Evolutionary conservation across 2,329 filamentous ascomycete genomes (phyloP), one percentile per base, ranked within the genome.

Genomic region (Monilinia vaccinii-corymbosi): DNA sequence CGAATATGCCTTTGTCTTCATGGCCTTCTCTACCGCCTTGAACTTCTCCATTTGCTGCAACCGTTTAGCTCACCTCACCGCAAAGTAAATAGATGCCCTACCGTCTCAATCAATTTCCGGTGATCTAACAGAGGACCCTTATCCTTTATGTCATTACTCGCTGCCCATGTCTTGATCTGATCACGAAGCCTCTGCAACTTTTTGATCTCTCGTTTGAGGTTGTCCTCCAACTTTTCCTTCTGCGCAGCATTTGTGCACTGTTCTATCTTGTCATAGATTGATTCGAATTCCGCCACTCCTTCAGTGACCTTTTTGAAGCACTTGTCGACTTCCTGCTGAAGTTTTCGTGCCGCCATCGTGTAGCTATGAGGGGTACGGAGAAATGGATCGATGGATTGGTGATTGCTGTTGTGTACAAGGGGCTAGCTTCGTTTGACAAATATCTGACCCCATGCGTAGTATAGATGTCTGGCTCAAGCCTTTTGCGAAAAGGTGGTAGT

Each of bases 1-100:
- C 64, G 94, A 97, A 77, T 96, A 99, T 63, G 94, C 94, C 76
- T 99, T 99, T 60, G 94, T 99, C 81, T 99, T 99, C 94, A 99
- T 97, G 71, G 96, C 94, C 80, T 99, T 99, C 76, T 99, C 94
- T 57, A 99, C 94, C n/a, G 92, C 93, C 79, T 99, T 99, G 83
- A 99, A 99, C 71, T 91, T 91, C 77, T 99, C 94, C 94, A 99
- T 99, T 89, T 93, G 87, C 90, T 94, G 77, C 74, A 76, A 52
- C 25, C 18, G 38, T 63, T 72, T 66, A 71, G 69, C 65, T 52
- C 56, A 62, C 56, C 63, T 63, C 44, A 56, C 36, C 21, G 49
- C 34, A 40, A 62, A 53, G 60, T 40, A 34, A 61, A 23, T 38
- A 63, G 44, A 38, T 46, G 32, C 64, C 68, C n/a, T 69, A 97